Evolutionary conservation across 495 filamentous ascomycete genomes (phyloP).

Genomic region (Aspergillus wentii): DNA sequence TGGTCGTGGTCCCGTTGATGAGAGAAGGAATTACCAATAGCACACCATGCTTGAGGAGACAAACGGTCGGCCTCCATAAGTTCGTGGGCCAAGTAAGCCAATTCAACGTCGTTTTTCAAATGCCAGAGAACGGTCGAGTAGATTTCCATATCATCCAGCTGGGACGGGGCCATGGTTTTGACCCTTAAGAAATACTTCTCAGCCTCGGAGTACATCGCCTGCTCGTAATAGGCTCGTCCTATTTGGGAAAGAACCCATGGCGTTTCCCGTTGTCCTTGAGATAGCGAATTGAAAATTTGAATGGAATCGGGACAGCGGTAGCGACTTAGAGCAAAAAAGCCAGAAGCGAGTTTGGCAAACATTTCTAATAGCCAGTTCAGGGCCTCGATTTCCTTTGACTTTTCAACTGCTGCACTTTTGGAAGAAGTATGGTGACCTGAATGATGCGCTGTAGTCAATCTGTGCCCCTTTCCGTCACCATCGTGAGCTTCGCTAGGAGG

Average conservation of each 20-base stretch:
- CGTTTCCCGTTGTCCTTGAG: slow-evolving; percentile 76
- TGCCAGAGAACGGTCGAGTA: slow-evolving; percentile 98
- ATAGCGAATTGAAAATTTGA: slow-evolving; percentile 61
- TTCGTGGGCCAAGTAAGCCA: slow-evolving; percentile 88
- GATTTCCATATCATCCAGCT: slow-evolving; percentile 90
- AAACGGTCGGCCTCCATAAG: slow-evolving; percentile 78
- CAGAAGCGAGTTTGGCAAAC: slow-evolving; percentile 75
- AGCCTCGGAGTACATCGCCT: slow-evolving; percentile 75
- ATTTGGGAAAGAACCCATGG: slow-evolving; percentile 93
- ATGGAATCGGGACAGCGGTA: slow-evolving; percentile 77
- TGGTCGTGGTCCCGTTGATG: slow-evolving; percentile 94
- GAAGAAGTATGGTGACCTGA: slow-evolving; percentile 21
- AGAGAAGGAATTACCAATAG: slow-evolving; percentile 90
- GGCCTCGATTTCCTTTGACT: slow-evolving; percentile 67
- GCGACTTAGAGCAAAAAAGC: slow-evolving; percentile 68
- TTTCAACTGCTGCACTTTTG: slow-evolving; percentile 24
- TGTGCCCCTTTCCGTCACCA: slow-evolving; percentile 55
- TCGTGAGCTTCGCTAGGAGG: slow-evolving; percentile 64
- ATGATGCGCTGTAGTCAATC: slow-evolving; percentile 19
- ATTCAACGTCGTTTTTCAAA: slow-evolving; percentile 81
- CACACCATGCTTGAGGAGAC: slow-evolving; percentile 94
- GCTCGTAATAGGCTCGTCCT: slow-evolving; percentile 84
- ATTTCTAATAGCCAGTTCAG: slow-evolving; percentile 75
- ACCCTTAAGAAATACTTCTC: slow-evolving; percentile 79
- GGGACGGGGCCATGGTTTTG: slow-evolving; percentile 67